Evolutionary conservation across 2,329 filamentous ascomycete species (phyloP), one percentile per base, ranked within the genome.

Genomic region (Cercospora sp.): DNA sequence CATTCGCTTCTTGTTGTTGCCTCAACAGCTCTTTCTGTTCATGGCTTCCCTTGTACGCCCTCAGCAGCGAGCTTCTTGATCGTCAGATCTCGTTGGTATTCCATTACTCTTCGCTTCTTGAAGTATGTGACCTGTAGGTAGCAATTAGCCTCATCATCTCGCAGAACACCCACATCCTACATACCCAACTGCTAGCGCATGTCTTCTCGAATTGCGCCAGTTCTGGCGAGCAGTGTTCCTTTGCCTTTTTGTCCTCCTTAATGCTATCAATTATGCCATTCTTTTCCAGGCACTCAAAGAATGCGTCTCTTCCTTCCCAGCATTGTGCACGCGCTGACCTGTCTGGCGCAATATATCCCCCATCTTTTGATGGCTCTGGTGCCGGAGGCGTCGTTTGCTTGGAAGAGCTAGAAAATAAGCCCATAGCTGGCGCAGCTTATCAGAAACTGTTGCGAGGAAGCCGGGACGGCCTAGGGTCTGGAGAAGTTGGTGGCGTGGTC

Each of bases 51-150:
- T 59, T 71, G 72, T 78, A 78, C 78, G 12, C 81, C 81, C 77
- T 85, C 76, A 72, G 80, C 79, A 77, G 81, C 79, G 74, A 97
- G 87, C 77, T 88, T 88, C 75, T 91, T 90, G 72, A 97, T 83
- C 26, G 92, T 91, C 81, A 89, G 85, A 77, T 91, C 90, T 81
- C 94, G 93, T 75, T 97, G 91, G 77, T 91, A 87, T 74, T 99
- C 95, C 82, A 96, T 94, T 40, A 98, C 92, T 76, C 95, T 87
- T 82, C 93, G 91, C 81, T 97, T 94, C 85, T 98, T 97, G 82
- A 99, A 99, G 81, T 99, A 98, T 81, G 93, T 93, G 69, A 97
- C 91, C 92, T 95, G 74, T 64, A 13, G 3, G 7, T 5, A 61
- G 16, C 13, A 12, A 28, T 59, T n/a, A 43, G 45, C 45, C 32